Conservation (phyloP, 805 yeast genomes). For the Cyberlindnera samutprakarnensis region DNA sequence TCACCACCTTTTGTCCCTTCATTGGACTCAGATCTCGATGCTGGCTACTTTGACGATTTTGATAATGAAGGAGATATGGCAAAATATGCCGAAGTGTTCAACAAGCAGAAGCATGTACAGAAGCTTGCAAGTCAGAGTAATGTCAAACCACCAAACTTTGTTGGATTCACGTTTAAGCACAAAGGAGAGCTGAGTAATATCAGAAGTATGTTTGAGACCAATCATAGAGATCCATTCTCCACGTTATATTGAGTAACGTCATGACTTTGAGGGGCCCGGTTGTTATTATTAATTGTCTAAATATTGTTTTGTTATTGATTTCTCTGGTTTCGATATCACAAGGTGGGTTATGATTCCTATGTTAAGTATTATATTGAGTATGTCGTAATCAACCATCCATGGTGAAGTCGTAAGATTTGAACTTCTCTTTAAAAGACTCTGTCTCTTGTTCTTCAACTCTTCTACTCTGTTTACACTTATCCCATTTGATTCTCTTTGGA, state of each 20-base stretch:
- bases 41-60: constrained; percentile 97
- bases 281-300: not conserved
- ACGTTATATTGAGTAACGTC: constrained; percentile 16
- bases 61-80: constrained; percentile 96
- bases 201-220: constrained; percentile 20
- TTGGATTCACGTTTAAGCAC: constrained; percentile 95
- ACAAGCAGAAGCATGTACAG: constrained; percentile 82
- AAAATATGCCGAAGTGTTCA: constrained; percentile 93
- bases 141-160: constrained; percentile 60
- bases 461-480: constrained; percentile 58
- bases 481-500: constrained; percentile 69
- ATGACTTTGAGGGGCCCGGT: not conserved
- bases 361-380: not conserved
- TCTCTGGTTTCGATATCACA: not conserved
- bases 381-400: constrained; percentile 4
- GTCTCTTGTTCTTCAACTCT: constrained; percentile 60
- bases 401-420: constrained; percentile 48
- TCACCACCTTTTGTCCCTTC: constrained; percentile 97
- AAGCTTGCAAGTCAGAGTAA: constrained; percentile 61
- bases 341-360: not conserved
- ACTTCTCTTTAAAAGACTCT: constrained; percentile 50
- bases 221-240: constrained; percentile 21
- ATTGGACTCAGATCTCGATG: constrained; percentile 93
- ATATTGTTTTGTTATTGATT: not conserved
- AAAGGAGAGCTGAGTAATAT: constrained; percentile 28